Conservation (phyloP, 306 rosid species). For the Citrullus colocynthis region DNA sequence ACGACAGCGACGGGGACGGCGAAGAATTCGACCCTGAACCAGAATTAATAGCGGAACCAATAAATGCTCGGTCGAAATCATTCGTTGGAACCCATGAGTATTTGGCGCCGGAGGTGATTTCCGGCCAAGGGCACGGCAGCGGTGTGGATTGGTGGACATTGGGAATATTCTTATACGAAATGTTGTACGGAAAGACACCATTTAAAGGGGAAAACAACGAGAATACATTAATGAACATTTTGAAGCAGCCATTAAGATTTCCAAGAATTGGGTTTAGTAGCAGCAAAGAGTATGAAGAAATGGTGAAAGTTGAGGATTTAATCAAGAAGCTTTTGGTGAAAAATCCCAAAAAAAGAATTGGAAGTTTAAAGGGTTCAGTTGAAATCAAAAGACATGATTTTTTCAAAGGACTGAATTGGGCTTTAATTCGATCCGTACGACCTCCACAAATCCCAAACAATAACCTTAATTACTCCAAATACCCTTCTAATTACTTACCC, state of each 20-base stretch:
- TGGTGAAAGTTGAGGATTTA: constrained; percentile 69
- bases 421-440: constrained; percentile 67
- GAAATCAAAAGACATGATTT: constrained; percentile 91
- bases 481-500: constrained; percentile 32
- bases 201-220: constrained; percentile 94
- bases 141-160: constrained; percentile 99
- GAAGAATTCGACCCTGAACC: constrained; percentile 11
- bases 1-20: neutral
- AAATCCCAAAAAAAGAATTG: constrained; percentile 88
- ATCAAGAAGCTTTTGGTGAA: constrained; percentile 71
- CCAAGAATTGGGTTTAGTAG: constrained; percentile 48
- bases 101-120: constrained; percentile 84
- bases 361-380: constrained; percentile 68
- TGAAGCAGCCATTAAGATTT: constrained; percentile 56
- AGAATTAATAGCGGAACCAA: constrained; percentile 84
- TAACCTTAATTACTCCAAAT: neutral
- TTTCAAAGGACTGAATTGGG: constrained; percentile 84
- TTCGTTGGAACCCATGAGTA: constrained; percentile 95
- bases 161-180: constrained; percentile 82
- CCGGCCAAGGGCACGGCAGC: constrained; percentile 93
- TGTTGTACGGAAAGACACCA: constrained; percentile 81
- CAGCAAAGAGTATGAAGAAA: constrained; percentile 65
- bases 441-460: constrained; percentile 78
- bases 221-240: constrained; percentile 66
- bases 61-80: constrained; percentile 66